Evolutionary conservation across 805 yeast species (phyloP).

Genomic region (Candida palmyrensis): DNA sequence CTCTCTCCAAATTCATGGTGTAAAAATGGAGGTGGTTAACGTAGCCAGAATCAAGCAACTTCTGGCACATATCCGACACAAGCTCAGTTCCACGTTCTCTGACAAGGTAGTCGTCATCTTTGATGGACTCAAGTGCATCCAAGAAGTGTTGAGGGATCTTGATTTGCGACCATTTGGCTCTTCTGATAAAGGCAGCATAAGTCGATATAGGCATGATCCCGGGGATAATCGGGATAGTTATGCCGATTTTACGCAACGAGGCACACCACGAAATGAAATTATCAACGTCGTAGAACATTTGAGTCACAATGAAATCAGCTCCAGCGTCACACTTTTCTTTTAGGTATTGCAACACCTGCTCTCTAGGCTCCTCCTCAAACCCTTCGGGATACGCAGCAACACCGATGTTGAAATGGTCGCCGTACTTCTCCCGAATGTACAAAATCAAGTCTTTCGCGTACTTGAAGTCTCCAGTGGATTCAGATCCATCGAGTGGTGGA

Average conservation of each 20-base stretch:
- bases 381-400: constrained; percentile 99
- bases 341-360: constrained; percentile 50
- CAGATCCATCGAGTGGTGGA: constrained; percentile 75
- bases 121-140: constrained; percentile 68
- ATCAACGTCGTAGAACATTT: constrained; percentile 94
- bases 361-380: constrained; percentile 77
- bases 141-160: constrained; percentile 70
- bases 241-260: constrained; percentile 62
- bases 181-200: constrained; percentile 83
- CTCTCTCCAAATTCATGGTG: constrained; percentile 94
- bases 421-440: constrained; percentile 73
- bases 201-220: constrained; percentile 99
- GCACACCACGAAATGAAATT: constrained; percentile 79
- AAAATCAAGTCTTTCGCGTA: constrained; percentile 83
- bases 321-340: constrained; percentile 92
- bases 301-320: constrained; percentile 90
- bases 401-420: constrained; percentile 88
- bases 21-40: constrained; percentile 90
- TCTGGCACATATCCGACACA: constrained; percentile 76
- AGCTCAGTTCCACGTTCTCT: constrained; percentile 81
- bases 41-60: constrained; percentile 61
- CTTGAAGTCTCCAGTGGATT: constrained; percentile 75
- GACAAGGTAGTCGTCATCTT: constrained; percentile 85
- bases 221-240: constrained; percentile 85
- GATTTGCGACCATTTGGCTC: constrained; percentile 93